Conservation (phyloP, 2,329 filamentous ascomycete genomes). For the Trichoderma hamatum region DNA sequence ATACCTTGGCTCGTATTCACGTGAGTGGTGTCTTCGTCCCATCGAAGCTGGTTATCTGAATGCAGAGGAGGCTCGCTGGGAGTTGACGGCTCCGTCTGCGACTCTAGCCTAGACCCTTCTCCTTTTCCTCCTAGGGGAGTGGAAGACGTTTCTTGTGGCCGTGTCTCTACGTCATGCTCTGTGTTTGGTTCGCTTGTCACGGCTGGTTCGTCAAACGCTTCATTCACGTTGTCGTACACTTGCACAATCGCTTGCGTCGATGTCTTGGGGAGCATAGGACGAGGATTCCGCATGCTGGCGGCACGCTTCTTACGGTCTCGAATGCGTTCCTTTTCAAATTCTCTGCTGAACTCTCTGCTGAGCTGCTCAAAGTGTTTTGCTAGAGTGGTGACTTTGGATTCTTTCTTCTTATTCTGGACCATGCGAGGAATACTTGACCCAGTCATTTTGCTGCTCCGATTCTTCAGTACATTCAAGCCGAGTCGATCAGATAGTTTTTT, state of each 20-base stretch:
- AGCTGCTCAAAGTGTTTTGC: slow-evolving; percentile 96
- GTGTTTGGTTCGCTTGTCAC: slow-evolving; percentile 54
- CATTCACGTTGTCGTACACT: slow-evolving; percentile 90
- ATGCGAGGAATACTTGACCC: slow-evolving; percentile 89
- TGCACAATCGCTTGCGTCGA: slow-evolving; percentile 96
- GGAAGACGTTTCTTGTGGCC: slow-evolving; percentile 30
- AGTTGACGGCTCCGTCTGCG: slow-evolving; percentile 28
- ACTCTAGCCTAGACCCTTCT: slow-evolving; percentile 32
- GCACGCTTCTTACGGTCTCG: slow-evolving; percentile 81
- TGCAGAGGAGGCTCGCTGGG: slow-evolving; percentile 33
- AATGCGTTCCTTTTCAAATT: slow-evolving; percentile 93
- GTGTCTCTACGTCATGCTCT: slow-evolving; percentile 29
- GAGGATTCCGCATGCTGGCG: slow-evolving; percentile 71
- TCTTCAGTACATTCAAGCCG: slow-evolving; percentile 67
- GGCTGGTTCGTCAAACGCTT: slow-evolving; percentile 83
- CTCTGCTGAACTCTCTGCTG: slow-evolving; percentile 92
- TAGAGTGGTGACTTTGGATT: slow-evolving; percentile 84
- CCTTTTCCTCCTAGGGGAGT: slow-evolving; percentile 36
- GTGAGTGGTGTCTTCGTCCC: slow-evolving; percentile 37
- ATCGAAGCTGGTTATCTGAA: slow-evolving; percentile 33
- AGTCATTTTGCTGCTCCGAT: slow-evolving; percentile 56
- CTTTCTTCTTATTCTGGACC: slow-evolving; percentile 72
- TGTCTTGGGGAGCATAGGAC: slow-evolving; percentile 80
- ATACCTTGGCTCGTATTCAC: slow-evolving; percentile 55
- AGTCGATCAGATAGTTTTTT: slow-evolving; percentile 78